Evolutionary conservation across 768 basidiomycete species (phyloP), one percentile per base, ranked within the genome.

Genomic region (Stropharia rugosoannulata): DNA sequence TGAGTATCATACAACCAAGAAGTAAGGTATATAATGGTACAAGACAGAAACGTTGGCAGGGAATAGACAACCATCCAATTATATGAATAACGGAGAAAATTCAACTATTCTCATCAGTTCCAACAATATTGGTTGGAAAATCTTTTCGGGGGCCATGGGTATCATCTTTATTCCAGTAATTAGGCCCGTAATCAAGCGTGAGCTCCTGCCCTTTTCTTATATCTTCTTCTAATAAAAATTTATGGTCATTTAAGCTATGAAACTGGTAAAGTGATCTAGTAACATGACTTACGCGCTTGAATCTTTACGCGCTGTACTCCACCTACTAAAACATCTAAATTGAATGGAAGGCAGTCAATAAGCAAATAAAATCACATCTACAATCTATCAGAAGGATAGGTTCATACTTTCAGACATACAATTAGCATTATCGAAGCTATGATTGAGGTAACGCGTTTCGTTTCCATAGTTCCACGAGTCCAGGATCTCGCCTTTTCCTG

Each of bases 401-500:
- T 1, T 47, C 49, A 36, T 22, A 60, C 61, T 47, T 29, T 39
- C 32, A 4, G 63, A 56, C 4, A 2, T 1, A 32, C 62, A 62
- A 40, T 65, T 65, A 3, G 51, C 7, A 27, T 18, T 12, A 22
- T 52, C 29, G 0, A 49, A 51, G 19, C 2, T 22, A 22, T 69
- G 75, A 58, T 82, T 82, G 1, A 81, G 57, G 51, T 73, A 82
- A 32, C 80, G 67, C 0, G 73, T 78, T 41, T 72, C 66, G 63
- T 82, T 80, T 0, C 80, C 78, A 10, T 74, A 54, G 9, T 60
- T 54, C n/a, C 70, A 71, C 18, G 79, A 75, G 66, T 82, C 80
- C 12, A 74, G 54, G 12, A 32, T 49, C 15, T 10, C 18, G 18
- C 47, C 47, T 27, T 16, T 7, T 0, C 18, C 15, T 6, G n/a